Evolutionary conservation across 768 basidiomycete genomes (phyloP).

Genomic region (Tricholoma bakamatsutake): DNA sequence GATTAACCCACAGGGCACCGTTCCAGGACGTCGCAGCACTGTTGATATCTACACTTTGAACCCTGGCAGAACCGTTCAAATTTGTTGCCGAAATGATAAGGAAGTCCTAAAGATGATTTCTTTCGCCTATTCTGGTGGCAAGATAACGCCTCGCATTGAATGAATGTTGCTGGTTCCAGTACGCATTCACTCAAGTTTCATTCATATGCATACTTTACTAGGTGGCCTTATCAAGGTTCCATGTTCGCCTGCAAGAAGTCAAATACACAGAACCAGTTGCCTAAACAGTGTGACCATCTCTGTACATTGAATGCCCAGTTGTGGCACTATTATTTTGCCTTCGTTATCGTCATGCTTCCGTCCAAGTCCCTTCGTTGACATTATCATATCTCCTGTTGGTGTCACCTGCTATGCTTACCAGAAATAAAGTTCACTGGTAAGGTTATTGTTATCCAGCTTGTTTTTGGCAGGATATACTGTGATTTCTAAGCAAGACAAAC

Average conservation of each 20-base stretch:
- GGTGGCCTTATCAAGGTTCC: not conserved
- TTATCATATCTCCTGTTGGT: not conserved
- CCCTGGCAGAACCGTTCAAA: slow-evolving; percentile 8
- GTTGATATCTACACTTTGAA: slow-evolving; percentile 12
- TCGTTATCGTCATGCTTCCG: not conserved
- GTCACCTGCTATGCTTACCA: not conserved
- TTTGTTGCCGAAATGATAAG: slow-evolving; percentile 1
- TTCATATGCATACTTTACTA: slow-evolving; percentile 2
- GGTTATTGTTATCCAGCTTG: no score
- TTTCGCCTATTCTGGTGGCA: slow-evolving; percentile 8
- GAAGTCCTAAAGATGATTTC: slow-evolving; percentile 10
- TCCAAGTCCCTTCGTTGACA: not conserved
- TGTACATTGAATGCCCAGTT: not conserved
- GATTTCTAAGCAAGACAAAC: no score
- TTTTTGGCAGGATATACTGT: no score
- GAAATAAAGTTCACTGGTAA: not conserved
- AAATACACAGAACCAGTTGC: not conserved
- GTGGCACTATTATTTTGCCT: not conserved
- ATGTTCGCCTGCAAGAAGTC: not conserved
- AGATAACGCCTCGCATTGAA: slow-evolving; percentile 7
- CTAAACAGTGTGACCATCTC: not conserved
- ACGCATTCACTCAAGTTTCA: not conserved
- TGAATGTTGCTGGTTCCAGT: not conserved
- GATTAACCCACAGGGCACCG: slow-evolving; percentile 9
- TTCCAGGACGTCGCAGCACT: slow-evolving; percentile 8